Evolutionary conservation across 1,284 basidiomycete genomes (phyloP), one percentile per base, ranked within the genome.

Genomic region (Puccinia triticina): DNA sequence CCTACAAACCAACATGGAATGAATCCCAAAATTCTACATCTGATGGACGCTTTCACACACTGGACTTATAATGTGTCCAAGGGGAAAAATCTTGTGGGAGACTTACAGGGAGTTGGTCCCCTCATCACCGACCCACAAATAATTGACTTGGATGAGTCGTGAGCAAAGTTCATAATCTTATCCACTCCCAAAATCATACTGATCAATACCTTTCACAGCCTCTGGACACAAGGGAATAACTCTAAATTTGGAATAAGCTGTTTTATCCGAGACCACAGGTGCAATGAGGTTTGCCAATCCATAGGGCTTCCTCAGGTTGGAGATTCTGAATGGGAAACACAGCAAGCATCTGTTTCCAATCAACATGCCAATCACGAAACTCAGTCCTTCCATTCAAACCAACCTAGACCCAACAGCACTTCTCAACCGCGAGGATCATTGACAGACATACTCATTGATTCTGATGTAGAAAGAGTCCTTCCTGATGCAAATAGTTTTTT

Each of bases 111-210:
- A 18, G 61, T 64, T 29, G 61, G 61, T 29, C 61, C 61, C 21
- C 26, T 64, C 26, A 64, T 64, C 61, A 64, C 61, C 21, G 61
- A 64, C 34, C 61, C 61, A 26, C 61, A 64, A 29, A 64, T 64
- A 3, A 18, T 64, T 5, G 61, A 64, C 21, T 64, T 64, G 61
- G 61, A 64, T 29, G 26, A 64, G 61, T 64, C 50, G 8, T 46
- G 14, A 46, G 14, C 14, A 14, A 46, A 46, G 14, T 46, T 46
- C 43, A 8, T 46, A 14, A 46, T 46, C 8, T 8, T 14, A 46
- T n/a, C n/a, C n/a, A n/a, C n/a, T n/a, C n/a, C n/a, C n/a, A 59
- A 7, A 8, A 5, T 29, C 7, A 14, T 14, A 46, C 43, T 46
- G 14, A 46, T 14, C 43, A 14, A 46, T 7, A 46, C 7, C 14